Base-by-base conservation (phyloP, 2,329 filamentous ascomycete genomes). In the Aspergillus glaucus region DNA sequence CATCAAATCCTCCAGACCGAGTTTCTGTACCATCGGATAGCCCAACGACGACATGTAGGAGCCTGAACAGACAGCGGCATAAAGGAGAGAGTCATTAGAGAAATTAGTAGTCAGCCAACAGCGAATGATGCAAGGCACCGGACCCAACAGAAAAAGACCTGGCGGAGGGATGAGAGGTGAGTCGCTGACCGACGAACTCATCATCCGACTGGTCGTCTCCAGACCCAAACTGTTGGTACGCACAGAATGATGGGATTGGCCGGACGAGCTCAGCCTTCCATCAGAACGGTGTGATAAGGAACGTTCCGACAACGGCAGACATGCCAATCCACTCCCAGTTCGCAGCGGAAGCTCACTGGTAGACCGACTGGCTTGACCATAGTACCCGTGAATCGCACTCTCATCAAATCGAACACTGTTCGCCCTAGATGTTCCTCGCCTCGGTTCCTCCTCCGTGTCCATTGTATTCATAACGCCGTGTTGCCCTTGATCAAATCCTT, bases 401-500 rank as follows among this genome's bases (percentile, higher is more conserved):
- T 97, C 92, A 64, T 97, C 93, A 62, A 98, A 98, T 34, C 93
- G 87, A 58, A 98, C 93, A 64, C 93, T 97, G 66, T 97, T 97
- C 43, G 93, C 92, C 59, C 93, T 81, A 15, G 93, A 98, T 15
- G 89, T 86, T 17, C 88, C 88, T 47, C 93, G 88, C 54, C 92
- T 82, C 34, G 89, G 83, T 49, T 89, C 84, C 28, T 97, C 90
- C 53, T 95, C 91, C 4, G 85, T 80, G 55, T 95, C 88, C 50
- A 96, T 78, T 47, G 87, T 88, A 45, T 85, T 86, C 44, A 95
- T 79, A 50, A 93, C 77, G 60, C 85, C 87, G 62, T 86, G 84
- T 56, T 94, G 87, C 62, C 93, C 90, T 62, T 79, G 75, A 62
- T 96, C 90, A 58, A 95, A 89, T 61, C 87, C 86, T 59, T 91